Percentiles rank a stretch among this genome's conserved stretches.
These are phyloP conservation scores for Nemania sp. DNA, from an alignment of 2,329 filamentous ascomycete species.

Conservation along the genomic window DNA sequence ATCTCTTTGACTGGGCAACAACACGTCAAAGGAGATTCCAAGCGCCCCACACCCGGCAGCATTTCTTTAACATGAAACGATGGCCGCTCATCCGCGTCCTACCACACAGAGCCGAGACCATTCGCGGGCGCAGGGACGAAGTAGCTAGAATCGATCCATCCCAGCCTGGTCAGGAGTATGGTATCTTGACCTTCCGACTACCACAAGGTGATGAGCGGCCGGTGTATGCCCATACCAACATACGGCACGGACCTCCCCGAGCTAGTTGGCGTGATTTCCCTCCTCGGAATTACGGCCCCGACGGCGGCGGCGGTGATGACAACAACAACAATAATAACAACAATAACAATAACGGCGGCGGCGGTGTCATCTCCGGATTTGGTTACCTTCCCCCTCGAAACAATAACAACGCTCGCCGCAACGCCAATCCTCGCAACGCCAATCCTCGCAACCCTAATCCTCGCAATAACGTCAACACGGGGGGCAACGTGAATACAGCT, in stretches of 20 bases:
- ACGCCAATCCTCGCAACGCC: too few relatives aligned
- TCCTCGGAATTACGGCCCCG: background rate
- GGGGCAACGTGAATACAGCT: too few relatives aligned
- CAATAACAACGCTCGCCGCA: too few relatives aligned
- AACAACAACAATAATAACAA: background rate
- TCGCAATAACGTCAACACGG: background rate
- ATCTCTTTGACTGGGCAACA: slow-evolving; percentile 40
- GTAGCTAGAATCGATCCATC: slow-evolving; percentile 36
- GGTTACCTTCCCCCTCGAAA: too few relatives aligned
- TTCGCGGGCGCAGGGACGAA: slow-evolving; percentile 39
- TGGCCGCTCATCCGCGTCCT: slow-evolving; percentile 52
- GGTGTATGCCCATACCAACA: slow-evolving; percentile 10
- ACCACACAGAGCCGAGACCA: slow-evolving; percentile 34
- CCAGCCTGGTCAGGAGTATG: slow-evolving; percentile 32
- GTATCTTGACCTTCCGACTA: slow-evolving; percentile 32
- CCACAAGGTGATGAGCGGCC: slow-evolving; percentile 20
- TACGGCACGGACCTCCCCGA: too few relatives aligned
- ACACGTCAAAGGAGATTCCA: slow-evolving; percentile 36
- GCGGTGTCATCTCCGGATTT: too few relatives aligned
- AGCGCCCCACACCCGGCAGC: slow-evolving; percentile 35
- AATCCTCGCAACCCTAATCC: too few relatives aligned
- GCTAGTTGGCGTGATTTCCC: background rate
- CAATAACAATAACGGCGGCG: background rate
- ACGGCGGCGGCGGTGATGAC: background rate
- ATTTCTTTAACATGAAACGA: slow-evolving; percentile 51